phyloP scores from a whole-genome alignment of 768 basidiomycete species.

The Rhodosporidiobolus odoratus region DNA sequence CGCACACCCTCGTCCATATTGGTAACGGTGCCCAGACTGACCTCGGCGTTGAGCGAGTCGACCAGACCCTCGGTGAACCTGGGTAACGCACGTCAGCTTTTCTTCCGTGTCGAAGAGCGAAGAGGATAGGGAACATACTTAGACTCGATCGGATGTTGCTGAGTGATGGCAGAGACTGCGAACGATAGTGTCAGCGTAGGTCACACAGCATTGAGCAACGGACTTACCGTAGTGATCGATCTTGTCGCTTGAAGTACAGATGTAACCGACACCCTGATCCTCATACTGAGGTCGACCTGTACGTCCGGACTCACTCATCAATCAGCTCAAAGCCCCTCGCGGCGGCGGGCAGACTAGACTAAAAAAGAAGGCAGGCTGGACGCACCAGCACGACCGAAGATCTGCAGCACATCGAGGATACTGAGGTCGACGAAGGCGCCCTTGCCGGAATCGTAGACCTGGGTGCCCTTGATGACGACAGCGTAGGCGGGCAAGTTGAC shows the following conservation, averaged over 20 bases:
- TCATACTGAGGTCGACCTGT: conserved; percentile 59
- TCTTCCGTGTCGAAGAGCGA: background rate
- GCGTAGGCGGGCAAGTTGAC: conserved; percentile 98
- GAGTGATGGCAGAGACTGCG: conserved; percentile 25
- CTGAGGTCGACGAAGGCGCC: conserved; percentile 89
- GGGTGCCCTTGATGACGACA: conserved; percentile 73
- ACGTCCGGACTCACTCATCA: conserved; percentile 55
- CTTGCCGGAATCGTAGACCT: conserved; percentile 84
- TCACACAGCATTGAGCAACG: background rate
- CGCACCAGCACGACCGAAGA: conserved; percentile 86
- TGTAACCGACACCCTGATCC: conserved; percentile 90
- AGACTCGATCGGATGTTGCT: conserved; percentile 88
- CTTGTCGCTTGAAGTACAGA: conserved; percentile 91
- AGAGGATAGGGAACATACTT: conserved; percentile 55
- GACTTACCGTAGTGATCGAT: conserved; percentile 57
- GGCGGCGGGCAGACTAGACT: too few relatives aligned
- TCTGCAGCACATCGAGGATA: conserved; percentile 86
- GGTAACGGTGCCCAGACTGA: conserved; percentile 87
- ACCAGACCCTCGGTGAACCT: conserved; percentile 76
- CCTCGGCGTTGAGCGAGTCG: conserved; percentile 90
- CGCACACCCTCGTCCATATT: conserved; percentile 77
- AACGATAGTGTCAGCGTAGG: background rate
- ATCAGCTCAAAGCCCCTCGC: background rate
- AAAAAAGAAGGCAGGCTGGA: background rate
- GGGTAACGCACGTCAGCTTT: background rate